Conservation (phyloP, 768 basidiomycete genomes). For the Leccinum broughii region DNA sequence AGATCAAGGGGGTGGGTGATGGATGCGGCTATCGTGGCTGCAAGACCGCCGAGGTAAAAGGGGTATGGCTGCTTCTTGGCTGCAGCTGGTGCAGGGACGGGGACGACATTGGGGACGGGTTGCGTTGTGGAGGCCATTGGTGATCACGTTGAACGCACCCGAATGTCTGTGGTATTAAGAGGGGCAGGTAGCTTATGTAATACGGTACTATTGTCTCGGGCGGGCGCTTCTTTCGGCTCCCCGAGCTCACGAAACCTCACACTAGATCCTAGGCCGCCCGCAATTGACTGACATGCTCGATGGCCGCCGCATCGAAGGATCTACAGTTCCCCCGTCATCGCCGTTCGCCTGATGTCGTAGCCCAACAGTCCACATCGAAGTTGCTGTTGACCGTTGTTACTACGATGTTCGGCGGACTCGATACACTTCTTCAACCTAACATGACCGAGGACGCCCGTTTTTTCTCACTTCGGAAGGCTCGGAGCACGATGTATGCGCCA, state of each 20-base stretch:
- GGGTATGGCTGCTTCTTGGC: slow-evolving; percentile 70
- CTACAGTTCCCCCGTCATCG: background rate
- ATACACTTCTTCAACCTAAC: background rate
- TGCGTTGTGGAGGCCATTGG: slow-evolving; percentile 22
- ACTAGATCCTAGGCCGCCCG: background rate
- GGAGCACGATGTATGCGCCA: background rate
- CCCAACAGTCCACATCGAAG: slow-evolving; percentile 21
- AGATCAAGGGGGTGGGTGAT: slow-evolving; percentile 87
- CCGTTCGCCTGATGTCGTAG: slow-evolving; percentile 14
- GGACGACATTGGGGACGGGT: slow-evolving; percentile 11
- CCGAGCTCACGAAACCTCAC: background rate
- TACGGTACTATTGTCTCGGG: background rate
- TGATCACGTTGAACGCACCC: background rate
- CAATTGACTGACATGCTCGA: background rate
- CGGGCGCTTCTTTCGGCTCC: background rate
- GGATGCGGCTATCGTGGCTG: slow-evolving; percentile 86
- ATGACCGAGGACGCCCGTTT: too few species aligned
- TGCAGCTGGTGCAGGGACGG: slow-evolving; percentile 6
- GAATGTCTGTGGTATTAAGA: slow-evolving; percentile 13
- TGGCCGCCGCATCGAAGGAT: background rate
- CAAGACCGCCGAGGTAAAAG: slow-evolving; percentile 85
- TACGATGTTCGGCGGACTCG: slow-evolving; percentile 13
- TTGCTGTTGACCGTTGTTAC: slow-evolving; percentile 8
- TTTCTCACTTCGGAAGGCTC: background rate
- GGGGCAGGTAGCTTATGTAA: slow-evolving; percentile 17